A percentile compares a stretch with the other conserved stretches of the same genome.
Conservation (phyloP, 495 filamentous ascomycete genomes). For the Venustampulla echinocandica region DNA sequence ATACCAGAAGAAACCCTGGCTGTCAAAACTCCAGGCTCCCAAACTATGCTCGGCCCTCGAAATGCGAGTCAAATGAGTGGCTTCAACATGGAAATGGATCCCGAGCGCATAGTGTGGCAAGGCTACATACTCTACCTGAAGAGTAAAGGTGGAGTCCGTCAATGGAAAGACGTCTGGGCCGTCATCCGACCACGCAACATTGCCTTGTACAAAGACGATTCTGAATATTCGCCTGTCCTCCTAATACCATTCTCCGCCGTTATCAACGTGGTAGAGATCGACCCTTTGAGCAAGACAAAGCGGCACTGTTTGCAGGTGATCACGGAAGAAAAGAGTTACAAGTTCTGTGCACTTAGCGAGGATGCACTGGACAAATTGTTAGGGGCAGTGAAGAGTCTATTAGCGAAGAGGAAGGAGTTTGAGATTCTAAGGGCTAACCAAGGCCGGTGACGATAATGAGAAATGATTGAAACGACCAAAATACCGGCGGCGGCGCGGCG, state of each 20-base stretch:
- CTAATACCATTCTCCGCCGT: constrained; percentile 73
- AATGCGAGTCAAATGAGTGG: constrained; percentile 50
- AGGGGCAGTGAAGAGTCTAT: constrained; percentile 81
- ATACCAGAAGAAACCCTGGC: constrained; percentile 29
- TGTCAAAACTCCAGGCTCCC: constrained; percentile 16
- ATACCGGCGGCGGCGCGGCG: too few relatives aligned
- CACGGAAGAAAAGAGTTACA: constrained; percentile 85
- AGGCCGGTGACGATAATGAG: not conserved
- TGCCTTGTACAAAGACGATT: constrained; percentile 86
- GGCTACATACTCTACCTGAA: constrained; percentile 82
- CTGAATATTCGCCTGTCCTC: constrained; percentile 80
- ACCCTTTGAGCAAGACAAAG: constrained; percentile 78
- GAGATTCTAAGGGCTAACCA: constrained; percentile 3
- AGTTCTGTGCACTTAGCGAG: constrained; percentile 76
- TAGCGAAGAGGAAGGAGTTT: constrained; percentile 56
- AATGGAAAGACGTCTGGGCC: constrained; percentile 93
- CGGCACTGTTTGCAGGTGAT: constrained; percentile 86
- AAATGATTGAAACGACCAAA: too few relatives aligned
- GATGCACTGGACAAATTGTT: constrained; percentile 76
- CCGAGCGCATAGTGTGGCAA: constrained; percentile 79
- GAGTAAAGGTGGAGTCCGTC: constrained; percentile 75
- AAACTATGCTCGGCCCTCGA: constrained; percentile 30
- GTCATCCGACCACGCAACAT: constrained; percentile 83
- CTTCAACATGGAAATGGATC: constrained; percentile 43
- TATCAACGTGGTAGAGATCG: constrained; percentile 87